phyloP scores from a whole-genome alignment of 2,329 filamentous ascomycete genomes.

The Ophiocordyceps australis region DNA sequence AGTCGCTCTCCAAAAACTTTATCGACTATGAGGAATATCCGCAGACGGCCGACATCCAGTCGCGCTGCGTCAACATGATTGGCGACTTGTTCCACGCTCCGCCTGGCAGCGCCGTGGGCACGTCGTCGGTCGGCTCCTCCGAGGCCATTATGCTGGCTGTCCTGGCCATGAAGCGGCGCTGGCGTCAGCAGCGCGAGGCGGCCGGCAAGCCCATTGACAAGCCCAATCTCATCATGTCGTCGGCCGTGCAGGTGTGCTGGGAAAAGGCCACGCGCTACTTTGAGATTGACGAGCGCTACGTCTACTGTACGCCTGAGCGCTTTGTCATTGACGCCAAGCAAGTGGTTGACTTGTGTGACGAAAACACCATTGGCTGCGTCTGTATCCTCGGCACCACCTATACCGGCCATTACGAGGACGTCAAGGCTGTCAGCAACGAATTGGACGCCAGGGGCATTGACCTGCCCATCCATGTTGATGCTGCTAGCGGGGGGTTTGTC shows the following conservation, averaged over 20 bases:
- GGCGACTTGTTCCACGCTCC: slow-evolving; percentile 77
- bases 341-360: slow-evolving; percentile 41
- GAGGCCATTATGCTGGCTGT: slow-evolving; percentile 75
- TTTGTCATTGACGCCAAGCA: slow-evolving; percentile 46
- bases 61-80: slow-evolving; percentile 84
- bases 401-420: slow-evolving; percentile 89
- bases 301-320: slow-evolving; percentile 42
- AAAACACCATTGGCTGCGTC: slow-evolving; percentile 79
- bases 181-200: slow-evolving; percentile 72
- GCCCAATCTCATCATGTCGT: slow-evolving; percentile 92
- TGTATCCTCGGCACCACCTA: slow-evolving; percentile 85
- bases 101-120: slow-evolving; percentile 55
- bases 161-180: slow-evolving; percentile 87
- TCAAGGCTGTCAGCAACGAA: slow-evolving; percentile 81
- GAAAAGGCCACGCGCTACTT: slow-evolving; percentile 84
- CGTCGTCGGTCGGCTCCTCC: slow-evolving; percentile 74
- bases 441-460: slow-evolving; percentile 59
- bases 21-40: slow-evolving; percentile 80
- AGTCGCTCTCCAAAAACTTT: slow-evolving; percentile 89
- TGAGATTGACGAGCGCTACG: slow-evolving; percentile 78
- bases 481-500: slow-evolving; percentile 82
- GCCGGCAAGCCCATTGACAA: slow-evolving; percentile 63
- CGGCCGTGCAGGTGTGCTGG: slow-evolving; percentile 93
- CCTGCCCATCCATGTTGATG: slow-evolving; percentile 83
- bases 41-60: slow-evolving; percentile 70